Conservation (phyloP, 192 early-diverging fungal genomes). For the Paraglomus occultum region DNA sequence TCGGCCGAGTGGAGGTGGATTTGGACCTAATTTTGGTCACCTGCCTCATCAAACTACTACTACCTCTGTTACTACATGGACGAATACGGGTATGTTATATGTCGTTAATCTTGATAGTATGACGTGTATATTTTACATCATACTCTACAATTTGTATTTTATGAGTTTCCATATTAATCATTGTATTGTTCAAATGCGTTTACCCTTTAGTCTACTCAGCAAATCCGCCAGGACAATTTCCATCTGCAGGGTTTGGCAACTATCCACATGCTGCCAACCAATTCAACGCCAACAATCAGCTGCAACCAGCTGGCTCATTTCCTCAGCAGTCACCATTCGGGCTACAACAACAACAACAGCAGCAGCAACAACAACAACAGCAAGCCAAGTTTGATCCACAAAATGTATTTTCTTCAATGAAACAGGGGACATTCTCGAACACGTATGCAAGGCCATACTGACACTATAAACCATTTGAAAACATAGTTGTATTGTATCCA, state of each 20-base stretch:
- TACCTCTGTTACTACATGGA: background rate
- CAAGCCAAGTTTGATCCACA: conserved; percentile 27
- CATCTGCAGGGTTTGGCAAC: background rate
- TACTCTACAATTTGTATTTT: background rate
- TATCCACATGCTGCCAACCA: background rate
- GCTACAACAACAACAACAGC: conserved; percentile 13
- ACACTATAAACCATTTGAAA: no score
- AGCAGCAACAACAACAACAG: conserved; percentile 18
- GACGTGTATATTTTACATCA: no score
- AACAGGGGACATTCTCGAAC: background rate
- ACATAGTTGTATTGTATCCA: no score
- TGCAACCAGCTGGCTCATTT: no score
- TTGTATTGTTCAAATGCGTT: background rate
- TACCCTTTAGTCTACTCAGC: conserved; percentile 1
- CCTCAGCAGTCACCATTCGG: conserved; percentile 6
- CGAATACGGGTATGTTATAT: conserved; percentile 5
- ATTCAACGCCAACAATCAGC: conserved; percentile 32
- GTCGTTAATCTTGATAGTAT: background rate
- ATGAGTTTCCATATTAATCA: conserved; percentile 16
- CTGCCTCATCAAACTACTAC: background rate
- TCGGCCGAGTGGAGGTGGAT: no score
- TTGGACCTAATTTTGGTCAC: no score
- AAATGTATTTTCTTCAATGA: conserved; percentile 33
- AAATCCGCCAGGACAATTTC: background rate
- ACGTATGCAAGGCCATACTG: no score